A percentile compares a stretch with the other conserved stretches of the same genome.
Conservation (phyloP, 305 asterid species). For the Plantago rigida region DNA sequence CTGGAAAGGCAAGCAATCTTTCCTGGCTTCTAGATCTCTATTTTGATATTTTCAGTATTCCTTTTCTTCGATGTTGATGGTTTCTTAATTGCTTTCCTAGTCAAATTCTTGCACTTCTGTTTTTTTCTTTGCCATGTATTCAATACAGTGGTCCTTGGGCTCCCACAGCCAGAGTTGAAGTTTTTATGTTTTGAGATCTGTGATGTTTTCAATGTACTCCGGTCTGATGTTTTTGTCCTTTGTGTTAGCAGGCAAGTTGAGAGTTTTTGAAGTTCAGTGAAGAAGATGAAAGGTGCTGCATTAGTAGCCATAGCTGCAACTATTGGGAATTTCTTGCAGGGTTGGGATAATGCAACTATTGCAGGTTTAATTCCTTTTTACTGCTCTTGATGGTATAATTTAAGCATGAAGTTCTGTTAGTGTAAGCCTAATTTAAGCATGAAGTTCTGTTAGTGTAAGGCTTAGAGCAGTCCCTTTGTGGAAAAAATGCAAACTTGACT, state of each 20-base stretch:
- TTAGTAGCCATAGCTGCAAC: slow-evolving; percentile 64
- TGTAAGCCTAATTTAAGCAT: background rate
- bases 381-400: background rate
- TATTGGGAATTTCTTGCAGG: slow-evolving; percentile 68
- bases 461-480: too few relatives aligned
- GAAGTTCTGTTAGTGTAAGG: background rate
- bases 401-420: background rate
- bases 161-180: background rate
- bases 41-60: background rate
- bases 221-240: background rate
- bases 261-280: background rate
- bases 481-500: background rate
- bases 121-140: background rate
- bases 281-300: slow-evolving; percentile 56
- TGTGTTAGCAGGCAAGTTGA: background rate
- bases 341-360: slow-evolving; percentile 88
- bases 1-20: slow-evolving; percentile 13
- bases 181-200: slow-evolving; percentile 8
- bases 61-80: slow-evolving; percentile 7
- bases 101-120: background rate
- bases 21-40: slow-evolving; percentile 2
- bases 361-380: slow-evolving; percentile 42
- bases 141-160: background rate
- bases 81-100: background rate
- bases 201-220: background rate